A percentile compares a stretch with the other conserved stretches of the same genome.
phyloP scores from a whole-genome alignment of 495 filamentous ascomycete genomes.

The Staphylotrichum longicolle region DNA sequence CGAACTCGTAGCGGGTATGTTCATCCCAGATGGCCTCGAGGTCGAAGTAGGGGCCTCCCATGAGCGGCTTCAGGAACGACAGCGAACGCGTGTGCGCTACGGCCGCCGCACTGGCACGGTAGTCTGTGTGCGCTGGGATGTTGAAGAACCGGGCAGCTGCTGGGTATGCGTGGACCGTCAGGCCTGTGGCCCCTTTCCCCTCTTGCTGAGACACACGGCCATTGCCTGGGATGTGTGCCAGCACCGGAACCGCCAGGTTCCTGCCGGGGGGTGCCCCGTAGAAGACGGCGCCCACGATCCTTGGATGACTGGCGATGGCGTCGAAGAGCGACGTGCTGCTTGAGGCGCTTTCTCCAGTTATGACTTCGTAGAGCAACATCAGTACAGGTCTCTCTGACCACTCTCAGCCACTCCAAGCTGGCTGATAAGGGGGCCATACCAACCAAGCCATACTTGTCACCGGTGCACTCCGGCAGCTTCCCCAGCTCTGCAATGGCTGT shows the following conservation, averaged over 20 bases:
- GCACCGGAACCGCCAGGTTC: constrained; percentile 14
- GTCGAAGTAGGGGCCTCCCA: constrained; percentile 56
- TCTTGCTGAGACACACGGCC: not conserved
- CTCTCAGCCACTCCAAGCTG: too few species aligned
- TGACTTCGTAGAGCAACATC: not conserved
- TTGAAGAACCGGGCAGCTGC: constrained; percentile 34
- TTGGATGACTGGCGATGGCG: constrained; percentile 17
- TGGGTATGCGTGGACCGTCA: constrained; percentile 35
- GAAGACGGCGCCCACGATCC: constrained; percentile 36
- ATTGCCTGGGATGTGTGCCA: constrained; percentile 23
- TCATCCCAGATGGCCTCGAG: constrained; percentile 61
- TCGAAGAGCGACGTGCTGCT: not conserved
- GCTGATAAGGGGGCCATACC: constrained; percentile 26
- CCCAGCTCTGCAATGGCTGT: constrained; percentile 27
- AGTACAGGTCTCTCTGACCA: not conserved
- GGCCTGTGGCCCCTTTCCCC: not conserved
- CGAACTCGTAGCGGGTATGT: constrained; percentile 56
- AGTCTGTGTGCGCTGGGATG: constrained; percentile 43
- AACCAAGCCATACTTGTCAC: constrained; percentile 36
- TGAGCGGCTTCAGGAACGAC: constrained; percentile 50
- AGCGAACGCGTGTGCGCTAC: constrained; percentile 54
- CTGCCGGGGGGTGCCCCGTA: constrained; percentile 26
- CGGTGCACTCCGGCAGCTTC: constrained; percentile 30
- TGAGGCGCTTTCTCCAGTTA: constrained; percentile 1
- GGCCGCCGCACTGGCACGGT: constrained; percentile 37